phyloP scores from a whole-genome alignment of 768 basidiomycete genomes.

The Termitomyces sp. region DNA sequence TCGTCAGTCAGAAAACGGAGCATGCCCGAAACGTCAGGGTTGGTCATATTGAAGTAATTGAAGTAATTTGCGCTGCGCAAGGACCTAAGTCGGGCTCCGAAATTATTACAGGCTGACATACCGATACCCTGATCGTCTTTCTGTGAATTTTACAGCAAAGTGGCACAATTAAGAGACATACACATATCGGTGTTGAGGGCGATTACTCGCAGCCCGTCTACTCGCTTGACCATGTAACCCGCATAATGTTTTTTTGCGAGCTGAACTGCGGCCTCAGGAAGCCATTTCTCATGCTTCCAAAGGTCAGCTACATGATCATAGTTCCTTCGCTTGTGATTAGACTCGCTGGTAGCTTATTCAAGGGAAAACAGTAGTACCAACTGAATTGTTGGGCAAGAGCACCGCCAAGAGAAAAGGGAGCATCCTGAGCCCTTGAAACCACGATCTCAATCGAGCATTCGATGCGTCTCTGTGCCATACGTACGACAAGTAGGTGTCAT shows the following conservation, averaged over 20 bases:
- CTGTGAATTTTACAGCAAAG: background rate
- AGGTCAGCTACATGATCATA: conserved; percentile 70
- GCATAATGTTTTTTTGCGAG: conserved; percentile 66
- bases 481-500: conserved; percentile 68
- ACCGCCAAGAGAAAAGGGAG: conserved; percentile 53
- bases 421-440: conserved; percentile 47
- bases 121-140: conserved; percentile 27
- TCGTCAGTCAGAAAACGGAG: conserved; percentile 74
- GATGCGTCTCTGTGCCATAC: conserved; percentile 11
- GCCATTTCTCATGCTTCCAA: conserved; percentile 70
- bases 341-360: no score
- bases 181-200: conserved; percentile 76
- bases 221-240: conserved; percentile 64
- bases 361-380: conserved; percentile 39
- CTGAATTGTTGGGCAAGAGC: conserved; percentile 55
- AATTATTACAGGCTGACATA: conserved; percentile 9
- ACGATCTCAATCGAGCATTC: background rate
- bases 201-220: conserved; percentile 65
- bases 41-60: conserved; percentile 71
- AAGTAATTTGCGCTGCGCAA: conserved; percentile 58
- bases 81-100: background rate
- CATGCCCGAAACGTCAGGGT: conserved; percentile 70
- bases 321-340: conserved; percentile 41
- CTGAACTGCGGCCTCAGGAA: conserved; percentile 49
- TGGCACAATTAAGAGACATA: conserved; percentile 25